Evolutionary conservation across 768 basidiomycete genomes (phyloP), one percentile per base, ranked within the genome.

Genomic region (Solioccasus polychromus): DNA sequence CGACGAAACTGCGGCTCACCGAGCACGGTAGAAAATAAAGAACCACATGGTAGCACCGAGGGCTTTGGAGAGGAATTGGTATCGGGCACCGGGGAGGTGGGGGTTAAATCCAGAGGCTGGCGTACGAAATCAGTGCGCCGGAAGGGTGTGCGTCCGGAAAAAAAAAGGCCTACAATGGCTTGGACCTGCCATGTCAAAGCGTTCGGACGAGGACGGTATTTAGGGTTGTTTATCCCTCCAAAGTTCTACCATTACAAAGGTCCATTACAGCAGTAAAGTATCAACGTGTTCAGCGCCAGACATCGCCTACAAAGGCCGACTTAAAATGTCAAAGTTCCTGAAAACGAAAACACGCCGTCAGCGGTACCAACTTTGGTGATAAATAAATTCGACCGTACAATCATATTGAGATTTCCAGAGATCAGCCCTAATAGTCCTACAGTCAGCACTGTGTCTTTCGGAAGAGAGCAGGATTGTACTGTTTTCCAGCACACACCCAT

Each of bases 21-120:
- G 76, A 53, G 88, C 86, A 45, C 93, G 83, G 70, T 94, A 96
- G 75, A 96, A 95, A 64, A 96, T 92, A 75, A 93, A 96, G 80
- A 95, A 95, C 93, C 93, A 96, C 93, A 96, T 95, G 20, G 83
- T 79, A 26, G 92, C 93, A 39, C 93, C 93, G 35, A 96, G 73
- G 49, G 80, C 82, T 68, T 92, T 93, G 22, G 87, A 79, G 24
- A 94, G 75, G 64, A 91, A 81, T 48, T 77, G 79, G 68, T 92
- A 82, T 59, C 74, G 79, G 58, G 80, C 74, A 11, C 85, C 81
- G 8, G 92, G 89, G 23, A 92, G 75, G 63, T 92, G 92, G 30
- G 92, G 92, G 66, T 92, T 77, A 60, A 95, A 95, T 54, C 92
- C 93, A 69, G 83, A 68, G 57, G 74, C 83, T 83, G 30, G 52